phyloP scores from a whole-genome alignment of 2,329 filamentous ascomycete genomes.

The Monilinia fructigena region DNA sequence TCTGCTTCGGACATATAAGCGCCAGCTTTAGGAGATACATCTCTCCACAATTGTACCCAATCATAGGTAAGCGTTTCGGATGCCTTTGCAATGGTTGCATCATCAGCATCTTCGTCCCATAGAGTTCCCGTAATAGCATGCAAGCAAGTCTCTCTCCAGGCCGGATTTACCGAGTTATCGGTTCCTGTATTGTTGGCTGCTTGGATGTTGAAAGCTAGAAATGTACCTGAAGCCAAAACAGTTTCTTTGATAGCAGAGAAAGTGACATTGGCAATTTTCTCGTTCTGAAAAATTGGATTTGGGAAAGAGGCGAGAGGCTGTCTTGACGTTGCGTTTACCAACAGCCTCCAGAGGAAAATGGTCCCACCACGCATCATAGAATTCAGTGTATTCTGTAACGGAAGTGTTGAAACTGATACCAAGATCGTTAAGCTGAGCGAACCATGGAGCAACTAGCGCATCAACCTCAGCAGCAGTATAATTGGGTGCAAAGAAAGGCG shows the following conservation, averaged over 20 bases:
- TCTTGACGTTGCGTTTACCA: constrained; percentile 38
- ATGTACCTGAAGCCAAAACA: background rate
- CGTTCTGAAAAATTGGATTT: constrained; percentile 42
- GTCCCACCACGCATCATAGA: constrained; percentile 39
- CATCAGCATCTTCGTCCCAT: too few relatives aligned
- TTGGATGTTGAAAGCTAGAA: constrained; percentile 16
- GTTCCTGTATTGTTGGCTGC: background rate
- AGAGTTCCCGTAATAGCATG: too few relatives aligned
- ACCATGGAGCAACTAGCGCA: constrained; percentile 41
- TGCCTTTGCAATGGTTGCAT: background rate
- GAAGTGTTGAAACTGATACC: constrained; percentile 30
- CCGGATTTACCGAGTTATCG: too few relatives aligned
- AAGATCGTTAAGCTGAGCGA: constrained; percentile 41
- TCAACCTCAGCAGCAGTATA: constrained; percentile 35
- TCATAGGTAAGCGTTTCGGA: constrained; percentile 26
- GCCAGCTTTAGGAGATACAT: constrained; percentile 23
- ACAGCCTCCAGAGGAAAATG: constrained; percentile 44
- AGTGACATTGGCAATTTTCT: constrained; percentile 31
- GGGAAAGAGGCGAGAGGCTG: constrained; percentile 45
- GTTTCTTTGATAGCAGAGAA: constrained; percentile 36
- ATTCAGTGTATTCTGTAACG: constrained; percentile 37
- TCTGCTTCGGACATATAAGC: constrained; percentile 26
- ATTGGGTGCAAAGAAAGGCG: constrained; percentile 37
- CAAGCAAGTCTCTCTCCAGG: too few relatives aligned
- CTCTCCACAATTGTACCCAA: constrained; percentile 28